These are phyloP conservation scores for Colletotrichum siamense DNA, from an alignment of 2,329 filamentous ascomycete genomes.

Conservation along the genomic window DNA sequence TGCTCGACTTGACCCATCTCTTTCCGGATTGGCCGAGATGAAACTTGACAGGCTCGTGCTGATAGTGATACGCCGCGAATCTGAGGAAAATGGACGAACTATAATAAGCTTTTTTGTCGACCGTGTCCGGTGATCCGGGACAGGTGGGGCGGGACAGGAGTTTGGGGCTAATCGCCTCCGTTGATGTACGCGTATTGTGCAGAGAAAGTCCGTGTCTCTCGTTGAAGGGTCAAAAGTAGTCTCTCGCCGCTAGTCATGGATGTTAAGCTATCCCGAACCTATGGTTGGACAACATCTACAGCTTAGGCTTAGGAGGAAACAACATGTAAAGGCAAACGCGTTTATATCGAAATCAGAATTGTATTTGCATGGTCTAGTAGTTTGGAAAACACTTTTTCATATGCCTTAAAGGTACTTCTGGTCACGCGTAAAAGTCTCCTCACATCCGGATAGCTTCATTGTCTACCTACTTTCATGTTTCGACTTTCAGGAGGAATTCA, in stretches of 20 bases:
- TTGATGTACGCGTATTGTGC: neutral
- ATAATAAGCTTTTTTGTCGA: conserved; percentile 32
- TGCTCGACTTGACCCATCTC: neutral
- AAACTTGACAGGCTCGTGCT: neutral
- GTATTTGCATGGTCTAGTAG: rapidly evolving
- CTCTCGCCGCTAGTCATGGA: neutral
- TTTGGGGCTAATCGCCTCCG: neutral
- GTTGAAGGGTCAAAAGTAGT: neutral
- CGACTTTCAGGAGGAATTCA: neutral
- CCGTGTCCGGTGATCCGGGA: conserved; percentile 26
- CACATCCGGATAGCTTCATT: neutral
- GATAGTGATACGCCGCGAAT: neutral
- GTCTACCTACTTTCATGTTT: neutral
- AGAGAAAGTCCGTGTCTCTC: neutral
- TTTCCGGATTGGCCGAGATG: neutral
- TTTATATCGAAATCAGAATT: neutral
- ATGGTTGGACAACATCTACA: neutral
- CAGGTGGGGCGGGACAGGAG: neutral
- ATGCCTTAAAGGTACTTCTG: neutral
- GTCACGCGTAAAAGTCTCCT: neutral
- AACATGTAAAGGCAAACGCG: neutral
- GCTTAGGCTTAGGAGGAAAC: neutral
- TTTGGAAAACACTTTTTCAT: neutral
- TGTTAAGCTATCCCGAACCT: neutral
- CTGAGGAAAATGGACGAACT: neutral